Evolutionary conservation across 176 grass and related monocot genomes (phyloP).

Genomic region (Echinochloa phyllopogon): DNA sequence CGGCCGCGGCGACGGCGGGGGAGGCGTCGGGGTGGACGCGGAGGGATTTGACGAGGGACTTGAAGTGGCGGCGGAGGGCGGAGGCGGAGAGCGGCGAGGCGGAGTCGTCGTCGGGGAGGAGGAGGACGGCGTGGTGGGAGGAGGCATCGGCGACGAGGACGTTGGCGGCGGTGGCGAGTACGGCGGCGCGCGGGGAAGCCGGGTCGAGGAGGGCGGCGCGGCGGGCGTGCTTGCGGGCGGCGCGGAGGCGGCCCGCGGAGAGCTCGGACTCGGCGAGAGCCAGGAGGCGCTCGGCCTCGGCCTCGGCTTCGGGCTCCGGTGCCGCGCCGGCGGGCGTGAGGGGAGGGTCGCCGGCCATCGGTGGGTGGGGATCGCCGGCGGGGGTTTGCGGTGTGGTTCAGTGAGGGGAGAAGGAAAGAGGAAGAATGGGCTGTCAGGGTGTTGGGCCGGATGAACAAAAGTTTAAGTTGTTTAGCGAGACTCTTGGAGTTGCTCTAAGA

Average conservation of each 20-base stretch:
- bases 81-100: conserved; percentile 1
- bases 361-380: neutral
- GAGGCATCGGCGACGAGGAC: conserved; percentile 64
- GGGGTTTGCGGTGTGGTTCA: neutral
- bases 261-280: conserved; percentile 65
- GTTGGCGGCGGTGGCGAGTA: conserved; percentile 56
- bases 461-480: too few relatives aligned
- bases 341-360: conserved; percentile 37
- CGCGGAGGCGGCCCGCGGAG: conserved; percentile 40
- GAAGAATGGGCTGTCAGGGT: neutral
- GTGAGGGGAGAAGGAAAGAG: too few relatives aligned
- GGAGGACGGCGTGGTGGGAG: conserved; percentile 59
- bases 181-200: conserved; percentile 23
- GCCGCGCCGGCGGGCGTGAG: neutral
- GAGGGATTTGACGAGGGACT: conserved; percentile 68
- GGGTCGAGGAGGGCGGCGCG: conserved; percentile 62
- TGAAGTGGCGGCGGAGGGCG: conserved; percentile 69
- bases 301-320: neutral
- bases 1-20: conserved; percentile 8
- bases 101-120: conserved; percentile 31
- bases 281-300: conserved; percentile 46
- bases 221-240: conserved; percentile 74
- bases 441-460: neutral
- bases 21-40: conserved; percentile 31
- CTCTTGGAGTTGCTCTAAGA: too few relatives aligned